phyloP scores from a whole-genome alignment of 2,329 filamentous ascomycete species.

The Aspergillus quadrilineatus region DNA sequence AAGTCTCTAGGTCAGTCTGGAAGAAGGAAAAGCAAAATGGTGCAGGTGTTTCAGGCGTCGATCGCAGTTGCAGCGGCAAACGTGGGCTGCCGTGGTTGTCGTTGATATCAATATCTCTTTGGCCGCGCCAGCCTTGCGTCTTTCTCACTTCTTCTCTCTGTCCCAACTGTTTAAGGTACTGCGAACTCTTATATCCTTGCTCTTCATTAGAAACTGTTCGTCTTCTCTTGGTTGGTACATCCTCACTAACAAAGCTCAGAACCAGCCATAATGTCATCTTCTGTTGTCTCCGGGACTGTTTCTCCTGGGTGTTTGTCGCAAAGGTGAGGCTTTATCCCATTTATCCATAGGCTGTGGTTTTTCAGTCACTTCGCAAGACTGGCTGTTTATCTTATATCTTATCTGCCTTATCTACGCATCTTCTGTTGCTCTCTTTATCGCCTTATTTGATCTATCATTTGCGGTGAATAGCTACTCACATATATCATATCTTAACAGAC shows the following conservation, averaged over 20 bases:
- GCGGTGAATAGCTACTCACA: background rate
- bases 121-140: background rate
- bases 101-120: background rate
- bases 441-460: background rate
- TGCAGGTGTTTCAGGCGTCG: background rate
- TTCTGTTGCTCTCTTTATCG: background rate
- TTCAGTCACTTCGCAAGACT: background rate
- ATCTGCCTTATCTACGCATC: background rate
- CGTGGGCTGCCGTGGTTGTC: slow-evolving; percentile 7
- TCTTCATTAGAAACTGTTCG: background rate
- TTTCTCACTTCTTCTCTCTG: background rate
- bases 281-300: slow-evolving; percentile 59
- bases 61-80: slow-evolving; percentile 17
- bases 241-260: slow-evolving; percentile 6
- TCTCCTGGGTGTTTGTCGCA: slow-evolving; percentile 63
- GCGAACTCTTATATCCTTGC: background rate
- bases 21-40: slow-evolving; percentile 7
- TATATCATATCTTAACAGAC: slow-evolving; percentile 7
- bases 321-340: slow-evolving; percentile 50
- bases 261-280: slow-evolving; percentile 28
- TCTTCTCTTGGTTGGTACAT: background rate
- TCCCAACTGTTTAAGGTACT: background rate
- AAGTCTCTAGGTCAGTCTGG: background rate
- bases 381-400: background rate
- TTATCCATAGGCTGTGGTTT: background rate